These are phyloP conservation scores for Haematococcus lacustris DNA, from an alignment of 139 green algal genomes.

Conservation along the genomic window DNA sequence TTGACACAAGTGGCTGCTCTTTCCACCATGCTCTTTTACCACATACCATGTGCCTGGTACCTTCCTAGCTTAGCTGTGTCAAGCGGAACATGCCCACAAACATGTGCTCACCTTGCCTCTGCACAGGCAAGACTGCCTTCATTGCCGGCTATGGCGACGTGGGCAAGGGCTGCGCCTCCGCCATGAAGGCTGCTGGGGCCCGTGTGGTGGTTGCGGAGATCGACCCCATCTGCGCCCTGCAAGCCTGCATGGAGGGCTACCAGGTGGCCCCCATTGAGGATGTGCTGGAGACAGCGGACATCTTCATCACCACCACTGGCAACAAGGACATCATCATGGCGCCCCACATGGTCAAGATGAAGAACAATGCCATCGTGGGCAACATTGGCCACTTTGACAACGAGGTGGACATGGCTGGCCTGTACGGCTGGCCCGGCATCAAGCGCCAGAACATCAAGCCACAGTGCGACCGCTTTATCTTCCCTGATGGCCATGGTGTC, in stretches of 20 bases:
- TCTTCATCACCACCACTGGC: conserved; percentile 99
- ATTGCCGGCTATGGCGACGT: conserved; percentile 97
- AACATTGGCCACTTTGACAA: conserved; percentile 99
- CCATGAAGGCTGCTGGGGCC: conserved; percentile 93
- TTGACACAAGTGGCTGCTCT: not conserved
- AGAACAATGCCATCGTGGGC: conserved; percentile 99
- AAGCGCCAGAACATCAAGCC: conserved; percentile 99
- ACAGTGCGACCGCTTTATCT: conserved; percentile 94
- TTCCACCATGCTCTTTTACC: not conserved
- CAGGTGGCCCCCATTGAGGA: conserved; percentile 82
- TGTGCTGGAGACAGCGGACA: conserved; percentile 74
- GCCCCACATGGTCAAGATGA: conserved; percentile 97
- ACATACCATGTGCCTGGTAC: not conserved
- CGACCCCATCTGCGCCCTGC: conserved; percentile 98
- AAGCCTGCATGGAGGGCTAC: conserved; percentile 94
- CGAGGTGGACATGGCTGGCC: conserved; percentile 98
- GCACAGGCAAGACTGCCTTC: conserved; percentile 43
- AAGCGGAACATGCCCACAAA: not conserved
- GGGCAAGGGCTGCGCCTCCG: conserved; percentile 92
- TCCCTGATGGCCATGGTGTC: conserved; percentile 96
- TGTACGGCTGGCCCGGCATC: conserved; percentile 74
- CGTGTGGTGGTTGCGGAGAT: conserved; percentile 92
- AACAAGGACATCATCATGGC: conserved; percentile 99
- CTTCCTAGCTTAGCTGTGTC: not conserved
- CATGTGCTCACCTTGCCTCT: not conserved